These are phyloP conservation scores for Saccharomyces hybrid DNA, from an alignment of 1,139 yeast genomes.

Conservation along the genomic window DNA sequence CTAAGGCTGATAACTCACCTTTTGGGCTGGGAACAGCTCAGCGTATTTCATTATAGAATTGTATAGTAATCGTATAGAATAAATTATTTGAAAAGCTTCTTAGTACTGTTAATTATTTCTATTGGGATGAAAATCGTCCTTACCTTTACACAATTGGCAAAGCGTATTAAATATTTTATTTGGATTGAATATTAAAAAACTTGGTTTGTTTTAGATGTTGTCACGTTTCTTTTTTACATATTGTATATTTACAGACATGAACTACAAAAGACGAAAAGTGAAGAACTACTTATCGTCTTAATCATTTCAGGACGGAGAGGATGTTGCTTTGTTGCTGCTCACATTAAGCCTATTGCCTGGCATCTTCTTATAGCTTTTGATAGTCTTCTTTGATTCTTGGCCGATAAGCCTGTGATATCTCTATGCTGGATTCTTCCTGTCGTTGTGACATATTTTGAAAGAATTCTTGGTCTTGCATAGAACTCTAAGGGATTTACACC, in stretches of 20 bases:
- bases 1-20: not conserved
- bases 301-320: not conserved
- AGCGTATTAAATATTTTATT: not conserved
- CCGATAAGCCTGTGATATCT: slow-evolving; percentile 57
- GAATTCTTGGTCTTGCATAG: slow-evolving; percentile 57
- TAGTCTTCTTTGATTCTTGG: slow-evolving; percentile 54
- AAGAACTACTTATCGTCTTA: not conserved
- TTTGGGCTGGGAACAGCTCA: not conserved
- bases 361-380: slow-evolving; percentile 64
- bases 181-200: not conserved
- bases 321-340: not conserved
- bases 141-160: not conserved
- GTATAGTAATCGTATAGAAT: not conserved
- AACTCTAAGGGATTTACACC: slow-evolving; percentile 59
- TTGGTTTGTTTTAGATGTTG: not conserved
- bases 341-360: slow-evolving; percentile 55
- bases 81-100: not conserved
- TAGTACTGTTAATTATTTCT: too few species aligned
- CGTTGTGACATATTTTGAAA: slow-evolving; percentile 49
- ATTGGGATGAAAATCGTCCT: not conserved
- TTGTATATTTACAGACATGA: not conserved
- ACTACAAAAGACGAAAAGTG: not conserved
- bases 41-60: not conserved
- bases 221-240: not conserved
- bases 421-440: slow-evolving; percentile 66